Evolutionary conservation across 2,329 filamentous ascomycete genomes (phyloP).

Genomic region (Raffaelea ambrosiae): DNA sequence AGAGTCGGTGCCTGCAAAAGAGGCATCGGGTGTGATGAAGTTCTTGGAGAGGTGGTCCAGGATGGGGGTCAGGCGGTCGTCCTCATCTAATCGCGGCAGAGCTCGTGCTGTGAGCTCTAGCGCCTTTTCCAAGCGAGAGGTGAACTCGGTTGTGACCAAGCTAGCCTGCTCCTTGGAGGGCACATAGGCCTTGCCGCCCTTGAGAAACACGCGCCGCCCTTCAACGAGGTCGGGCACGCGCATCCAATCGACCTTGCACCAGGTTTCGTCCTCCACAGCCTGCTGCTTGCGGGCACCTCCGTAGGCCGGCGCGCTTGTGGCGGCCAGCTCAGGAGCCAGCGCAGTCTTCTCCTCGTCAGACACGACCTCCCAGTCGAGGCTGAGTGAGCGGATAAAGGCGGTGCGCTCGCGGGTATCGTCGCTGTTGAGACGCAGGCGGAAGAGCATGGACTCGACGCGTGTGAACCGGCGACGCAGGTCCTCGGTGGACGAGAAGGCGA

Average conservation of each 20-base stretch:
- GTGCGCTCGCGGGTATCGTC: conserved; percentile 67
- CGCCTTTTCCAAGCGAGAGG: conserved; percentile 66
- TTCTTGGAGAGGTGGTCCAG: conserved; percentile 81
- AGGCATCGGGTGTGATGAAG: conserved; percentile 84
- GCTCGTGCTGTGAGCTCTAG: conserved; percentile 89
- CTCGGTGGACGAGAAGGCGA: conserved; percentile 87
- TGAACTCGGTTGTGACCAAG: conserved; percentile 85
- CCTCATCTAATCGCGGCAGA: conserved; percentile 86
- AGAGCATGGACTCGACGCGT: conserved; percentile 81
- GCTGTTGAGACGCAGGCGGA: conserved; percentile 70
- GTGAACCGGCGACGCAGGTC: conserved; percentile 81
- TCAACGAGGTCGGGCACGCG: conserved; percentile 87
- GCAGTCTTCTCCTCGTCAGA: conserved; percentile 66
- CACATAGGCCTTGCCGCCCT: conserved; percentile 80
- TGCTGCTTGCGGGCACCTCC: conserved; percentile 25
- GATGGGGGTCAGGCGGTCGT: conserved; percentile 71
- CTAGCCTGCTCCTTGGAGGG: conserved; percentile 78
- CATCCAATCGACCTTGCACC: conserved; percentile 97
- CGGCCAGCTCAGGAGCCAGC: conserved; percentile 52
- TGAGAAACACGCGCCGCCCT: conserved; percentile 65
- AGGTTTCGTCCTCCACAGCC: conserved; percentile 65
- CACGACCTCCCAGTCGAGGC: conserved; percentile 79
- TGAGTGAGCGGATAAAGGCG: conserved; percentile 67
- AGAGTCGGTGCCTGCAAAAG: conserved; percentile 57
- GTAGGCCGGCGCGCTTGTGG: conserved; percentile 33